These are phyloP conservation scores for Thermothielavioides terrestris DNA, from an alignment of 495 filamentous ascomycete genomes.

Conservation along the genomic window DNA sequence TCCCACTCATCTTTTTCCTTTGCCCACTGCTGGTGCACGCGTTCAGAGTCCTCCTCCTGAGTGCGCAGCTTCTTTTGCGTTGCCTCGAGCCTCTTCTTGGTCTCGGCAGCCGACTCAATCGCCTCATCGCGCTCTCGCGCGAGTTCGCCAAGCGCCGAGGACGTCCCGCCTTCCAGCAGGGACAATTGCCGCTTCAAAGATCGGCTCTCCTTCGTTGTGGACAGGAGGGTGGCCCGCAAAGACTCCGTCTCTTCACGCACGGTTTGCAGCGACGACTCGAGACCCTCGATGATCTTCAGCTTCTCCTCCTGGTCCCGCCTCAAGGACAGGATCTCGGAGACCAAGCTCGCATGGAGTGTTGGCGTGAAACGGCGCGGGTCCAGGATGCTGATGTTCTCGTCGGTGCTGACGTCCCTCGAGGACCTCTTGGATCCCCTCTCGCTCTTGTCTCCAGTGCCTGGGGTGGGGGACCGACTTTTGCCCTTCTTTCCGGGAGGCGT, in stretches of 20 bases:
- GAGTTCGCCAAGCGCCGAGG: conserved; percentile 72
- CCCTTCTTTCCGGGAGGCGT: conserved; percentile 49
- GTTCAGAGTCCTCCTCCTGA: conserved; percentile 76
- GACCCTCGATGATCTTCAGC: conserved; percentile 66
- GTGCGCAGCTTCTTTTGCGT: conserved; percentile 66
- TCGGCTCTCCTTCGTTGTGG: conserved; percentile 62
- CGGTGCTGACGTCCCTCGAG: conserved; percentile 50
- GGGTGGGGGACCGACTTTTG: conserved; percentile 54
- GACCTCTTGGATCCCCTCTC: conserved; percentile 41
- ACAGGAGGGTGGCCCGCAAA: conserved; percentile 49
- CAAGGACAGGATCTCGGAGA: conserved; percentile 84
- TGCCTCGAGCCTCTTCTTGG: conserved; percentile 68
- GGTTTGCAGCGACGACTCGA: conserved; percentile 68
- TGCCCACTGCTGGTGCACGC: conserved; percentile 66
- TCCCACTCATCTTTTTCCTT: conserved; percentile 77
- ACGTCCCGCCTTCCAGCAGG: conserved; percentile 76
- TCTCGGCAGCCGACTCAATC: conserved; percentile 61
- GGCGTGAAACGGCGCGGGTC: conserved; percentile 91
- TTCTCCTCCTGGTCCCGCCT: conserved; percentile 85
- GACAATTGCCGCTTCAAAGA: conserved; percentile 78
- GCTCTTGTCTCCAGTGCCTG: conserved; percentile 44
- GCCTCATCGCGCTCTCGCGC: conserved; percentile 82
- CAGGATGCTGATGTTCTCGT: conserved; percentile 68
- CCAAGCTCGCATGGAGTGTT: conserved; percentile 86
- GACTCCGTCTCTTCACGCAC: conserved; percentile 65